Conservation (phyloP, 2,329 filamentous ascomycete species). For the Nigrospora oryzae region DNA sequence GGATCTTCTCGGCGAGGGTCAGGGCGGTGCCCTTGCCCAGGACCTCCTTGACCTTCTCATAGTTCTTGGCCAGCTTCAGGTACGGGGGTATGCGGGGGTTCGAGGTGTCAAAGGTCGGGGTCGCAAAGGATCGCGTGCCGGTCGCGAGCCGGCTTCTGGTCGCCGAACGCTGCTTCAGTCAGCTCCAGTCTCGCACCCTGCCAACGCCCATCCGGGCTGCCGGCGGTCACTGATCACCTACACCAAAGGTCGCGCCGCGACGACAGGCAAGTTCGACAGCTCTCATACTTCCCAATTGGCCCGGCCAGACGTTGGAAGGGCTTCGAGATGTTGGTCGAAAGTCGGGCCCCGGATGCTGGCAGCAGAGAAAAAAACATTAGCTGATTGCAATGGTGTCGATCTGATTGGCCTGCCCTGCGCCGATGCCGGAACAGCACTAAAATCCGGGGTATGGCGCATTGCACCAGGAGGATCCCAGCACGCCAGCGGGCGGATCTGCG, state of each 20-base stretch:
- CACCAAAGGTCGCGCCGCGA: conserved; percentile 19
- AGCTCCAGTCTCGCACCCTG: background rate
- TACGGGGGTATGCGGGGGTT: conserved; percentile 58
- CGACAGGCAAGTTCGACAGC: conserved; percentile 20
- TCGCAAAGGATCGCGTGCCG: conserved; percentile 19
- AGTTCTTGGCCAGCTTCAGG: conserved; percentile 30
- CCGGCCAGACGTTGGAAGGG: background rate
- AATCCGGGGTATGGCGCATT: no score
- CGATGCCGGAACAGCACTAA: no score
- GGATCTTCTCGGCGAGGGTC: conserved; percentile 94
- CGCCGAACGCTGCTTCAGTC: conserved; percentile 13
- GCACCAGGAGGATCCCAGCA: no score
- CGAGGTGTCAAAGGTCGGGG: conserved; percentile 19
- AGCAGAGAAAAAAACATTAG: no score
- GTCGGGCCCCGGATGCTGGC: no score
- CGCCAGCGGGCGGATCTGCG: no score
- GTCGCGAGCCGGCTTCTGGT: conserved; percentile 12
- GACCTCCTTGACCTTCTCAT: conserved; percentile 6
- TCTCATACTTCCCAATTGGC: conserved; percentile 20
- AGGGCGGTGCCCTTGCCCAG: conserved; percentile 33
- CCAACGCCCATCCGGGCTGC: background rate
- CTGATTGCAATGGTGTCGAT: no score
- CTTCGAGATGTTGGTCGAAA: no score
- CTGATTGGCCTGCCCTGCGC: no score
- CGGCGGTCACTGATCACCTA: conserved; percentile 7